Base-by-base conservation (phyloP, 2,329 filamentous ascomycete genomes). In the Fusarium equiseti region DNA sequence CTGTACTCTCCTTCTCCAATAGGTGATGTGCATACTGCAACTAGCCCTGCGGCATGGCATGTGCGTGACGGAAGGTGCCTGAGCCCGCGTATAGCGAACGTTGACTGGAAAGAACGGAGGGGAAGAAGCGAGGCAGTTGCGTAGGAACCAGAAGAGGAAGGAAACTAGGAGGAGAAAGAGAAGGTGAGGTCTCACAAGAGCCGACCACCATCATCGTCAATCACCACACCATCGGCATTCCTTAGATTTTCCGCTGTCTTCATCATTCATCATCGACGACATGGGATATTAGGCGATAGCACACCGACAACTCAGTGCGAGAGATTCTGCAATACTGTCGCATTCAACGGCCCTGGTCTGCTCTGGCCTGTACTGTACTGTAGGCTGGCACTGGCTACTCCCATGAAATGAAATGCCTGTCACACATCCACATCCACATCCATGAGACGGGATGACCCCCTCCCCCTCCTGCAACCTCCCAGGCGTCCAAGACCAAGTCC, bases 21-120 rank as follows among this genome's bases (percentile, higher is more conserved):
- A 48, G 68, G 68, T 66, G 56, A 72, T 58, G 44, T 72, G 69
- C 69, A 72, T 72, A 26, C 69, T 72, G 69, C 65, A 65, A 70
- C 61, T 43, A 72, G 68, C 69, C 69, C 57, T 62, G 69, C 65
- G 60, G 50, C 65, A 70, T 60, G 62, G 62, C 48, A 60, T 66
- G 61, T 66, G 48, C 63, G 62, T 66, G 55, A 65, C 60, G 57
- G 46, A 51, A 71, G 49, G 59, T 68, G 60, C 60, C 67, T 70
- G 58, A 59, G 22, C 56, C 69, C 68, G 68, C 68, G 56, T 72
- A 72, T 72, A 45, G 57, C 51, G 65, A 70, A 70, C 45, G 29
- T 38, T 70, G 64, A 72, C 56, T 72, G 69, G 68, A 59, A 71
- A 63, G 57, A 49, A 65, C 49, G 53, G 64, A 72, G 56, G 60